Percentiles rank a stretch among this genome's conserved stretches.
Conservation (phyloP, 225 moss, liverwort and hornwort species). For the Physcomitrellopsis africana region DNA sequence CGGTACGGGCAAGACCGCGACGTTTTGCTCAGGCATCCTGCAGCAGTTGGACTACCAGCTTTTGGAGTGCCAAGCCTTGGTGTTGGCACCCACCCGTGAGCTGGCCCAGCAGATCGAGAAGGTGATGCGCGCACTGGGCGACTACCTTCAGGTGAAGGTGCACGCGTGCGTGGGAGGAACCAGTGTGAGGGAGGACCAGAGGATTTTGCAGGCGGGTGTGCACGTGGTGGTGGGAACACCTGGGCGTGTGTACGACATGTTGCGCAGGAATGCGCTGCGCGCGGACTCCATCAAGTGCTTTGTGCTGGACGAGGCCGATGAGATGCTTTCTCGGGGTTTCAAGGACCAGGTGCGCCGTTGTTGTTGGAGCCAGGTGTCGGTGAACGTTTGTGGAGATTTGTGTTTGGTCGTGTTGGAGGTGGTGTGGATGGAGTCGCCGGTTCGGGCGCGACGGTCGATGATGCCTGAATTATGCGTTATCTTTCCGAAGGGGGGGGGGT, state of each 20-base stretch:
- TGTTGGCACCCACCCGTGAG: slow-evolving; percentile 74
- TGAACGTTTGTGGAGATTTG: no score
- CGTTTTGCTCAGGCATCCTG: slow-evolving; percentile 69
- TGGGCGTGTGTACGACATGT: slow-evolving; percentile 76
- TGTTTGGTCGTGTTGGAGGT: no score
- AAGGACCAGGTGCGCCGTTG: slow-evolving; percentile 62
- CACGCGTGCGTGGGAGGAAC: slow-evolving; percentile 84
- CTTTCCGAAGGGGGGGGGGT: slow-evolving; percentile 26
- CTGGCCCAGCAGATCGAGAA: slow-evolving; percentile 80
- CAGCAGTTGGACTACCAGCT: slow-evolving; percentile 71
- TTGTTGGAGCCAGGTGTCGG: no score
- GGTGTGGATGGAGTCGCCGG: background rate
- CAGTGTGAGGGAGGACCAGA: slow-evolving; percentile 73
- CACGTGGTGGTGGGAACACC: slow-evolving; percentile 80
- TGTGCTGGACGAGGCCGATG: slow-evolving; percentile 78
- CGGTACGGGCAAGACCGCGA: slow-evolving; percentile 75
- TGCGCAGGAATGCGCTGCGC: slow-evolving; percentile 66
- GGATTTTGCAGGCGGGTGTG: slow-evolving; percentile 67
- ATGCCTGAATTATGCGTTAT: slow-evolving; percentile 34
- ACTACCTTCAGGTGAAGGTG: slow-evolving; percentile 70
- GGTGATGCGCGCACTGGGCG: slow-evolving; percentile 75
- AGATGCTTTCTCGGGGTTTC: slow-evolving; percentile 78
- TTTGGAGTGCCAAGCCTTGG: slow-evolving; percentile 70
- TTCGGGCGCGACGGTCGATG: slow-evolving; percentile 21
- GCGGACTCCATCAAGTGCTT: slow-evolving; percentile 79